A percentile compares a stretch with the other conserved stretches of the same genome.
Conservation (phyloP, 2,329 filamentous ascomycete genomes). For the Aureobasidium sp. region DNA sequence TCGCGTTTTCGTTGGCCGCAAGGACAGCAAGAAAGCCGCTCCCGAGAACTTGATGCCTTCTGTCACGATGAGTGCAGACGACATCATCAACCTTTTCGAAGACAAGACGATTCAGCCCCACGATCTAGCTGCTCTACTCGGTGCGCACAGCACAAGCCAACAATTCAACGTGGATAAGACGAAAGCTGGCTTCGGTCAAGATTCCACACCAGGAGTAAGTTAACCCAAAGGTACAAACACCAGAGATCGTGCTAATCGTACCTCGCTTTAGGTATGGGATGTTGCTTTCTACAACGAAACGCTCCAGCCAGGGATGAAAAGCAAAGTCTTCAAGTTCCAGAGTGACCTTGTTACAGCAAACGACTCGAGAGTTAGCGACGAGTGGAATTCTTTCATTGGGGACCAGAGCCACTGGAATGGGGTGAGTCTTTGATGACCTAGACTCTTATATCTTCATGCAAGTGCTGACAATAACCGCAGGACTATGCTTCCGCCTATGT, state of each 20-base stretch:
- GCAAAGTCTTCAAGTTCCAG: conserved; percentile 28
- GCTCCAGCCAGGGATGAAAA: conserved; percentile 19
- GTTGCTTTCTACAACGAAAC: conserved; percentile 30
- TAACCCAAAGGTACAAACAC: background rate
- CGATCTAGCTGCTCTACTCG: conserved; percentile 29
- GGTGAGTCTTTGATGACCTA: conserved; percentile 1
- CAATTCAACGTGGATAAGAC: conserved; percentile 28
- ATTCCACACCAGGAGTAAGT: conserved; percentile 14
- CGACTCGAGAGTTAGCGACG: conserved; percentile 25
- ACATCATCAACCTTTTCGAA: conserved; percentile 28
- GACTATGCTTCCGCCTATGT: conserved; percentile 20
- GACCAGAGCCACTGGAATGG: conserved; percentile 20
- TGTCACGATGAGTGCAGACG: conserved; percentile 26
- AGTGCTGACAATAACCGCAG: conserved; percentile 13
- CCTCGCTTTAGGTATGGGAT: conserved; percentile 30
- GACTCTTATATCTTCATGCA: background rate
- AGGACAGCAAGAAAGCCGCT: conserved; percentile 27
- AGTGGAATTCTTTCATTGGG: conserved; percentile 22
- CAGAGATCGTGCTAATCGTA: background rate
- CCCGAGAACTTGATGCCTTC: conserved; percentile 28
- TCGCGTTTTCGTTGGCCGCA: conserved; percentile 30
- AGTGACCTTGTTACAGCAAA: conserved; percentile 28
- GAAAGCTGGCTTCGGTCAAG: conserved; percentile 28
- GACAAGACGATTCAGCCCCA: conserved; percentile 32
- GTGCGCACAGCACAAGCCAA: conserved; percentile 30